Evolutionary conservation across 345 rosid species (phyloP).

Genomic region (Acer campestre): DNA sequence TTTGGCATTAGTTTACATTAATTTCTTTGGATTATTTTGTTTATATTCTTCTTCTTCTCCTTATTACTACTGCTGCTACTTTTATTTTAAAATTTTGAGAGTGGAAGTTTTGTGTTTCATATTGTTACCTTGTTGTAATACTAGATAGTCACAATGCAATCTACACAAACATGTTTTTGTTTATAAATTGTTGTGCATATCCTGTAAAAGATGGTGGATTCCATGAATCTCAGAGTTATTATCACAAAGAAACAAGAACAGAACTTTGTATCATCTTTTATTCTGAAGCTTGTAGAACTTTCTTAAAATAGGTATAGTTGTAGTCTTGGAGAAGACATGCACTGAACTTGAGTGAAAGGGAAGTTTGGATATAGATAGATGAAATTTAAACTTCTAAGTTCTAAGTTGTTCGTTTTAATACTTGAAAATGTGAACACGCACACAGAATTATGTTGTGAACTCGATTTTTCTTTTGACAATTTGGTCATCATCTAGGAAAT

Average conservation of each 20-base stretch:
- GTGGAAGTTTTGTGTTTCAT: background rate
- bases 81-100: background rate
- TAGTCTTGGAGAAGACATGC: background rate
- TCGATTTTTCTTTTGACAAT: background rate
- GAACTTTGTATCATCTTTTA: background rate
- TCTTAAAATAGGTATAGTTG: background rate
- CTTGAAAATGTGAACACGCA: background rate
- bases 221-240: constrained; percentile 1
- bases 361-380: background rate
- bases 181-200: no score
- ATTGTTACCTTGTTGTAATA: background rate
- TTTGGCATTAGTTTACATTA: background rate
- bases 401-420: background rate
- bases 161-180: no score
- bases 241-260: background rate
- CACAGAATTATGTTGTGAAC: background rate
- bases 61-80: background rate
- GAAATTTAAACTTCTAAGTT: background rate
- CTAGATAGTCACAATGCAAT: background rate
- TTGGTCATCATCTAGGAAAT: background rate
- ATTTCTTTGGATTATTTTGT: background rate
- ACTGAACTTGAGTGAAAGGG: background rate
- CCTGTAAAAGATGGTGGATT: no score
- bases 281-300: constrained; percentile 6
- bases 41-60: background rate